A percentile compares a stretch with the other conserved stretches of the same genome.
phyloP scores from a whole-genome alignment of 1,284 basidiomycete genomes.

The Ceratobasidium theobromae region DNA sequence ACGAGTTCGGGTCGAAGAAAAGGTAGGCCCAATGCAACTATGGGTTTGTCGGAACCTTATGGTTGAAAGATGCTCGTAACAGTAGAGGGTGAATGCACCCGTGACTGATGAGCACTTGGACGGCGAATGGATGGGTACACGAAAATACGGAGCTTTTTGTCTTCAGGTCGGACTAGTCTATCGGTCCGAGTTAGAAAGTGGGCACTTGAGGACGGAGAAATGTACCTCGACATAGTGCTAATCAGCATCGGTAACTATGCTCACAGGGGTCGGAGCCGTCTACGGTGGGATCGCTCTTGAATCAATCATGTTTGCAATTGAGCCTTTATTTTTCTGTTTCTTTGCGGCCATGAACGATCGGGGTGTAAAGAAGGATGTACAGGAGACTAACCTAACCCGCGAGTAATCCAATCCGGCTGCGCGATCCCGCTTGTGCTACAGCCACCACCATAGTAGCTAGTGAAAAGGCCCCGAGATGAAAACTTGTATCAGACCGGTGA shows the following conservation, averaged over 20 bases:
- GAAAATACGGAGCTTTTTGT: conserved; percentile 67
- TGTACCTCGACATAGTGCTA: conserved; percentile 72
- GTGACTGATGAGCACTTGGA: conserved; percentile 67
- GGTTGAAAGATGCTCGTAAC: conserved; percentile 70
- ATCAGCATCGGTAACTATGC: conserved; percentile 48
- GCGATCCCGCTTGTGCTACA: no score
- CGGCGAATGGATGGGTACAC: conserved; percentile 75
- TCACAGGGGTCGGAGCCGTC: conserved; percentile 12
- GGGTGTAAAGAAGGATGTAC: no score
- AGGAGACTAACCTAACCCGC: no score
- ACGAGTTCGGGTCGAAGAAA: no score
- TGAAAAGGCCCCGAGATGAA: no score
- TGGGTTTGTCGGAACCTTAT: conserved; percentile 41
- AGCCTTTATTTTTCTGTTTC: conserved; percentile 39
- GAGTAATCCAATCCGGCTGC: no score
- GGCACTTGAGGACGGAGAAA: conserved; percentile 36
- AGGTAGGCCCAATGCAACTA: no score
- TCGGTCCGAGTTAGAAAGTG: background rate
- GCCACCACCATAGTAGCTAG: no score
- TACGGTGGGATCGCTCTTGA: conserved; percentile 25
- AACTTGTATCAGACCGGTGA: no score
- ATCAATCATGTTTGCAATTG: conserved; percentile 31
- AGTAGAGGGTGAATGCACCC: conserved; percentile 74
- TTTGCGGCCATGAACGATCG: conserved; percentile 59
- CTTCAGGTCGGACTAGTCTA: conserved; percentile 60